Evolutionary conservation across 345 rosid species (phyloP), one percentile per base, ranked within the genome.

Genomic region (Linum usitatissimum): DNA sequence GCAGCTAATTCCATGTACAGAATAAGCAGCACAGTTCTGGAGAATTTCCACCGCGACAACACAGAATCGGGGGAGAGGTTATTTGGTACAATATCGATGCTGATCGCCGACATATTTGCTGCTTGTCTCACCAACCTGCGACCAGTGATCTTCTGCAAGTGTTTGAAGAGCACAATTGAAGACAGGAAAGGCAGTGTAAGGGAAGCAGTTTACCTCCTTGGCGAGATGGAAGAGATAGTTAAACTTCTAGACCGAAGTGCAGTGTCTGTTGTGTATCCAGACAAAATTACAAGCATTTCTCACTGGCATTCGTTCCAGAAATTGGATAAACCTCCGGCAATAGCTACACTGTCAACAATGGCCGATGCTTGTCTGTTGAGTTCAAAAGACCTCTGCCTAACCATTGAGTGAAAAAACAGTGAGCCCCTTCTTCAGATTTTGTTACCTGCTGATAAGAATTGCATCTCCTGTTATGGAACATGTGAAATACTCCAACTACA

Each of bases 1-100:
- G 93, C 95, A 7, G 90, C 95, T 7, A 77, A 89, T 71, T 87
- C 93, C 71, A 85, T 89, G 96, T 85, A 89, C 55, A 66, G 90
- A 72, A 74, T 85, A 64, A 79, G 85, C 70, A 76, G 77, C 72
- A 81, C 90, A 55, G 71, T 85, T 59, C 72, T 89, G 64, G 78
- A 71, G 9, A 65, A 62, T 9, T 64, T 72, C 64, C 64, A 72
- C 45, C 61, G 70, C 66, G 57, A 68, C 30, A 72, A 68, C 45
- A 68, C 63, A n/a, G 54, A 18, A 62, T 74, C 40, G 30, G 66
- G 63, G 9, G 75, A 78, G 30, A 76, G 58, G 42, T 53, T 87
- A 49, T 79, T 87, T 28, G 83, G 71, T 65, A 73, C 53, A 36
- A 60, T 85, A 15, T 64, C 68, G 23, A 69, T 45, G 39, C 79